Conservation (phyloP, 192 early-diverging fungal genomes). For the Coemansia sp. region DNA sequence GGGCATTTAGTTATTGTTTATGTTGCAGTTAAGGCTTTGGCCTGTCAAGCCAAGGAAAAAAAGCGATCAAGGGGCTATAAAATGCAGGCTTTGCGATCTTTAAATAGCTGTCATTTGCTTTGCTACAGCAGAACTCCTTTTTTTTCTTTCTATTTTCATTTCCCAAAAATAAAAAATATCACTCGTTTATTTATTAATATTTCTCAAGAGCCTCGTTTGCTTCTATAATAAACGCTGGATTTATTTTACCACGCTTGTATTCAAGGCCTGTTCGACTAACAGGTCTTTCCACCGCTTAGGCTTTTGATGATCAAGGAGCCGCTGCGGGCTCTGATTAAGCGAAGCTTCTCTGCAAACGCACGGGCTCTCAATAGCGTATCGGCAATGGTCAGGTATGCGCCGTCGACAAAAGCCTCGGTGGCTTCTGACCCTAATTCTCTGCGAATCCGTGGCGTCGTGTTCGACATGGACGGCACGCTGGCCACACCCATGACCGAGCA, state of each 20-base stretch:
- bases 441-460: slow-evolving; percentile 49
- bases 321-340: not conserved
- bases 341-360: not conserved
- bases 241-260: too few relatives aligned
- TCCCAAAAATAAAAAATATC: too few relatives aligned
- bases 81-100: too few relatives aligned
- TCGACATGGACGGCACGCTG: slow-evolving; percentile 55
- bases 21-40: too few relatives aligned
- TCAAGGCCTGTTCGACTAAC: not conserved
- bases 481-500: slow-evolving; percentile 46
- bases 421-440: slow-evolving; percentile 20
- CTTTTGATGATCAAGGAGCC: not conserved
- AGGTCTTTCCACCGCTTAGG: not conserved
- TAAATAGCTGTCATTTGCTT: too few relatives aligned
- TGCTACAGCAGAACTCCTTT: not conserved
- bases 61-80: too few relatives aligned
- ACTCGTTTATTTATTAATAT: too few relatives aligned
- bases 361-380: not conserved
- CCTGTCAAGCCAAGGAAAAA: too few relatives aligned
- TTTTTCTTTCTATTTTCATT: not conserved
- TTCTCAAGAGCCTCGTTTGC: too few relatives aligned
- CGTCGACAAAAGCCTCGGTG: slow-evolving; percentile 32
- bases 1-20: too few relatives aligned
- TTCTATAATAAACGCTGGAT: too few relatives aligned
- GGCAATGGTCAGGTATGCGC: slow-evolving; percentile 31